phyloP scores from a whole-genome alignment of 225 moss, liverwort and hornwort species.

The Antitrichia curtipendula region DNA sequence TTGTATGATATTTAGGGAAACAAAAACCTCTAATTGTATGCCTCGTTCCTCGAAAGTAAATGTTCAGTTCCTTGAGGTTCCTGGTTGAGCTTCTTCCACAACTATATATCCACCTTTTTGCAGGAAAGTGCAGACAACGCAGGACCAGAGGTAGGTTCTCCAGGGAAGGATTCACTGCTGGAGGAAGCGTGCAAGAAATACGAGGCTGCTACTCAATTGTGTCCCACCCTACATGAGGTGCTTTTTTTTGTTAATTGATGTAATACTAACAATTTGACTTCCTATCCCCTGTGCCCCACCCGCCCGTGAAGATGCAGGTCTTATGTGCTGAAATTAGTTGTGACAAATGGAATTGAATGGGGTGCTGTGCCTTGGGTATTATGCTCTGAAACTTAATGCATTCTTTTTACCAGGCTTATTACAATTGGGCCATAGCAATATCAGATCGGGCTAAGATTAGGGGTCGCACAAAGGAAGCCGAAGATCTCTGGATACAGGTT shows the following conservation, averaged over 20 bases:
- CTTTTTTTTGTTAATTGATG: background rate
- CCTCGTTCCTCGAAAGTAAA: background rate
- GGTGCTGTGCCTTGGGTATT: background rate
- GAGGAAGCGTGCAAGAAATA: conserved; percentile 97
- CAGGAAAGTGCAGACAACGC: conserved; percentile 98
- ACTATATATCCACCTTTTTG: background rate
- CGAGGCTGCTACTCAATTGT: conserved; percentile 73
- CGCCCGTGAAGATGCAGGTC: background rate
- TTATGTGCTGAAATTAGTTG: background rate
- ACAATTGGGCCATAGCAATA: conserved; percentile 98
- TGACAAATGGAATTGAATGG: background rate
- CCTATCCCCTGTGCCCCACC: background rate
- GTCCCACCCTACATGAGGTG: conserved; percentile 93
- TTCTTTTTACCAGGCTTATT: conserved; percentile 56
- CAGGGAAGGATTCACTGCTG: conserved; percentile 78
- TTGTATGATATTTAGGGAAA: background rate
- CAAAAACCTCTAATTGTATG: background rate
- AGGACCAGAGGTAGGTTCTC: conserved; percentile 64
- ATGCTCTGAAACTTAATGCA: background rate
- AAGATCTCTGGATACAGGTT: conserved; percentile 99
- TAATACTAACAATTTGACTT: background rate
- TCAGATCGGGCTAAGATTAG: conserved; percentile 97
- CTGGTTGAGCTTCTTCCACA: background rate
- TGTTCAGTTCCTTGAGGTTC: background rate
- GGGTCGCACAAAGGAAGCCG: conserved; percentile 93